phyloP scores from a whole-genome alignment of 2,329 filamentous ascomycete species.

The Pyrenochaeta sp. region DNA sequence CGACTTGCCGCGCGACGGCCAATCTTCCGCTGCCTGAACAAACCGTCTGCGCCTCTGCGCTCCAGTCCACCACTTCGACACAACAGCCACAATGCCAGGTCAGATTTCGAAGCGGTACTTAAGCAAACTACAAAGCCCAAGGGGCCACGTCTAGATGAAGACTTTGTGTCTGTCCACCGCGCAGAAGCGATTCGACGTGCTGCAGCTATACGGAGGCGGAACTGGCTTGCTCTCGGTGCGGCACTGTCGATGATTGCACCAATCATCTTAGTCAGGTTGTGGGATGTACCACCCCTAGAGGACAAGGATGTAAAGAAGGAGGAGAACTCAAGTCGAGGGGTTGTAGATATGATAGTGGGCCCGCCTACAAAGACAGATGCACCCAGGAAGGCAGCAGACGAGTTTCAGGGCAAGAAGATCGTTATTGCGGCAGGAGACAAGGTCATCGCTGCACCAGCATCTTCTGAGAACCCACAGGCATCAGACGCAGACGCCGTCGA shows the following conservation, averaged over 20 bases:
- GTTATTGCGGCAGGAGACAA: constrained; percentile 70
- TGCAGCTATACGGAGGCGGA: constrained; percentile 34
- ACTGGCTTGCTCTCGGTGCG: constrained; percentile 46
- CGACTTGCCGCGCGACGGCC: constrained; percentile 42
- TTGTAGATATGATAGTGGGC: constrained; percentile 36
- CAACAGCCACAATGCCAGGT: constrained; percentile 22
- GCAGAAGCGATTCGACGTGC: constrained; percentile 42
- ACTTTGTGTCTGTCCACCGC: constrained; percentile 47
- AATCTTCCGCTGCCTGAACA: constrained; percentile 39
- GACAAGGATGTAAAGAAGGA: constrained; percentile 27
- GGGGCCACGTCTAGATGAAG: constrained; percentile 27
- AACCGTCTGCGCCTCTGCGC: constrained; percentile 22
- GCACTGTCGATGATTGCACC: constrained; percentile 49
- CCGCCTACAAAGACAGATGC: constrained; percentile 40
- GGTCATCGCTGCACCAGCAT: constrained; percentile 55
- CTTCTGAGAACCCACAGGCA: constrained; percentile 39
- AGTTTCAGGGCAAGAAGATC: constrained; percentile 64
- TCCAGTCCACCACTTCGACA: constrained; percentile 25
- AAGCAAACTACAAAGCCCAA: constrained; percentile 14
- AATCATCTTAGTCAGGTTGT: constrained; percentile 44
- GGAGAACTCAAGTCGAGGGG: constrained; percentile 30
- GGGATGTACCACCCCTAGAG: constrained; percentile 36
- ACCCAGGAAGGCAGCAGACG: constrained; percentile 42
- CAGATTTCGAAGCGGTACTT: constrained; percentile 24
- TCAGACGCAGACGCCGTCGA: constrained; percentile 67